Conservation (phyloP, 2,329 filamentous ascomycete species). For the Diaporthe sp. region DNA sequence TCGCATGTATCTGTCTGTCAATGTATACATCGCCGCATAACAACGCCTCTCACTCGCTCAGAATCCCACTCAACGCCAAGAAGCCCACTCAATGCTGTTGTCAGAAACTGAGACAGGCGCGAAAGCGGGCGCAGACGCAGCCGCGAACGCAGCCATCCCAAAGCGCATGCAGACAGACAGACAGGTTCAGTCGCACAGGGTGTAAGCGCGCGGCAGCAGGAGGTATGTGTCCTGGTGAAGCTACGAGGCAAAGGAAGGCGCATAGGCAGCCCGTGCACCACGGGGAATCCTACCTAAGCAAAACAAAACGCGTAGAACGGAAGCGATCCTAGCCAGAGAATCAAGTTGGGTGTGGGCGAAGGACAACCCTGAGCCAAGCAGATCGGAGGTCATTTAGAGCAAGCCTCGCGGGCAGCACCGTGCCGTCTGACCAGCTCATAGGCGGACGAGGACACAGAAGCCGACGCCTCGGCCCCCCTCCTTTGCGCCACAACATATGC, state of each 20-base stretch:
- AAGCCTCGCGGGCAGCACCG: neutral
- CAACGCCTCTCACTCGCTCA: neutral
- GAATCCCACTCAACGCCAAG: neutral
- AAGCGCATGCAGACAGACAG: neutral
- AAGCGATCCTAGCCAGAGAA: neutral
- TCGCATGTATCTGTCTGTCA: constrained; percentile 10
- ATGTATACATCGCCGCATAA: neutral
- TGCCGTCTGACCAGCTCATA: neutral
- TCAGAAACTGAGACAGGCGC: constrained; percentile 17
- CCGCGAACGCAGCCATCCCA: constrained; percentile 2
- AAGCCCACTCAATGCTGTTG: neutral
- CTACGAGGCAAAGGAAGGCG: neutral
- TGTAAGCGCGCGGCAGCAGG: constrained; percentile 14
- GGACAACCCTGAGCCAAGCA: neutral
- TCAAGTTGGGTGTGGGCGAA: neutral
- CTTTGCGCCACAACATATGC: neutral
- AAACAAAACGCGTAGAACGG: neutral
- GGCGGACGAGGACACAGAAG: neutral
- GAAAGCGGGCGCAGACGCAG: constrained; percentile 9
- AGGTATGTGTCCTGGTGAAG: too few relatives aligned
- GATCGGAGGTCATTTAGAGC: neutral
- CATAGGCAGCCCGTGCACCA: neutral
- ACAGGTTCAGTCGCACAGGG: neutral
- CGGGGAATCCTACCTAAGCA: neutral
- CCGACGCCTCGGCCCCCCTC: neutral